Conservation (phyloP, 2,329 filamentous ascomycete genomes). For the Chaetomiaceae sp. region DNA sequence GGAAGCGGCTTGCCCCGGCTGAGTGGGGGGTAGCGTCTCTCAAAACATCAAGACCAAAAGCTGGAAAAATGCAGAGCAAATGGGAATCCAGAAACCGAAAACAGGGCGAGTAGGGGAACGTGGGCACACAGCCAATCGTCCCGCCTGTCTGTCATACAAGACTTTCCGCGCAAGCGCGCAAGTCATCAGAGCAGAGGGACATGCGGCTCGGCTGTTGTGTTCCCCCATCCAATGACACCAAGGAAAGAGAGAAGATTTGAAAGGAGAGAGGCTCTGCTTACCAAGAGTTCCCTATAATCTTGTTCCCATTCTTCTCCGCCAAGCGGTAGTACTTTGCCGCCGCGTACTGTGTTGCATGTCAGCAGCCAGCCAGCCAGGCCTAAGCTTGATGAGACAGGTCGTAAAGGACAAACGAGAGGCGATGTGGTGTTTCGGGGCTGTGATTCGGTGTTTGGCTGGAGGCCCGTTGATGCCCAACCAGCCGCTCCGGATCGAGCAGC, state of each 20-base stretch:
- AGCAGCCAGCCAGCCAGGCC: constrained; percentile 39
- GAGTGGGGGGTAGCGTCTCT: background rate
- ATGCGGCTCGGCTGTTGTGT: background rate
- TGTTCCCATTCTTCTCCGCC: constrained; percentile 83
- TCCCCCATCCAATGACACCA: background rate
- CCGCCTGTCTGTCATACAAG: background rate
- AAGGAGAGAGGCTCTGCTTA: constrained; percentile 45
- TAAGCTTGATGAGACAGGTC: constrained; percentile 42
- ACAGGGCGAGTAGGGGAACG: constrained; percentile 17
- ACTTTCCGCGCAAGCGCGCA: background rate
- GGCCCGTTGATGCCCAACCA: constrained; percentile 23
- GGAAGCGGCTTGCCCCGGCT: background rate
- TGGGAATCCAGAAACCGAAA: constrained; percentile 14
- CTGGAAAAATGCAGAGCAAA: background rate
- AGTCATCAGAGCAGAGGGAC: background rate
- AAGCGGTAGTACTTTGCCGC: constrained; percentile 88
- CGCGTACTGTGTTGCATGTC: constrained; percentile 55
- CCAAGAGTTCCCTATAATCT: constrained; percentile 92
- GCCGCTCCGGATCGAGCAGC: constrained; percentile 16
- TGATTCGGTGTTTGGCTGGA: constrained; percentile 28
- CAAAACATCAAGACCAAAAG: no score
- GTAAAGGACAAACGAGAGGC: constrained; percentile 5
- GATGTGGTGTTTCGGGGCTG: constrained; percentile 14
- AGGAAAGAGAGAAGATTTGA: background rate
- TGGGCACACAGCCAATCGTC: constrained; percentile 2